phyloP scores from a whole-genome alignment of 768 basidiomycete genomes.

The Agrocybe praecox region DNA sequence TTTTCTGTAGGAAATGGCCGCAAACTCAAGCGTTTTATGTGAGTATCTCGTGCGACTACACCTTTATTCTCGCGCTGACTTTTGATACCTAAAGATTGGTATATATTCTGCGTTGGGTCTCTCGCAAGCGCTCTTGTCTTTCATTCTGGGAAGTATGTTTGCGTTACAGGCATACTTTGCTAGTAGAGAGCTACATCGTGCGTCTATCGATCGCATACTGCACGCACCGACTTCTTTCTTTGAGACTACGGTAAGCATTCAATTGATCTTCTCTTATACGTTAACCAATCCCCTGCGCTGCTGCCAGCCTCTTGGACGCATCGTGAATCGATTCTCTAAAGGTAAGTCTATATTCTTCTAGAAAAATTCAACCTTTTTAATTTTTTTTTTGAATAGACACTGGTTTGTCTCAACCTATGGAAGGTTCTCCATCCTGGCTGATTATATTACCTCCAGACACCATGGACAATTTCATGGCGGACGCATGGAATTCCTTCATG shows the following conservation, averaged over 20 bases:
- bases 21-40: conserved; percentile 71
- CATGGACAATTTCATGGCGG: conserved; percentile 70
- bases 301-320: conserved; percentile 75
- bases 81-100: conserved; percentile 57
- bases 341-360: conserved; percentile 32
- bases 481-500: conserved; percentile 71
- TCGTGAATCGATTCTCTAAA: conserved; percentile 89
- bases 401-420: conserved; percentile 19
- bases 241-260: conserved; percentile 66
- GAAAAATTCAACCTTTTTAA: neutral
- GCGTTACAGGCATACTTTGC: conserved; percentile 76
- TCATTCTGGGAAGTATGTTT: conserved; percentile 65
- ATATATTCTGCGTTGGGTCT: conserved; percentile 76
- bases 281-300: conserved; percentile 9
- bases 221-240: conserved; percentile 89
- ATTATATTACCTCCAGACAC: conserved; percentile 44
- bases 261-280: neutral
- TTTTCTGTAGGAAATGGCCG: conserved; percentile 47
- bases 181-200: conserved; percentile 65
- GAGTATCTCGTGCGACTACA: conserved; percentile 20
- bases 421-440: no score
- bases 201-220: conserved; percentile 65
- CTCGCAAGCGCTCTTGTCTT: conserved; percentile 64
- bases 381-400: conserved; percentile 40
- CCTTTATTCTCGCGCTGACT: neutral